Evolutionary conservation across 805 yeast species (phyloP).

Genomic region (Candida xiaguanensis): DNA sequence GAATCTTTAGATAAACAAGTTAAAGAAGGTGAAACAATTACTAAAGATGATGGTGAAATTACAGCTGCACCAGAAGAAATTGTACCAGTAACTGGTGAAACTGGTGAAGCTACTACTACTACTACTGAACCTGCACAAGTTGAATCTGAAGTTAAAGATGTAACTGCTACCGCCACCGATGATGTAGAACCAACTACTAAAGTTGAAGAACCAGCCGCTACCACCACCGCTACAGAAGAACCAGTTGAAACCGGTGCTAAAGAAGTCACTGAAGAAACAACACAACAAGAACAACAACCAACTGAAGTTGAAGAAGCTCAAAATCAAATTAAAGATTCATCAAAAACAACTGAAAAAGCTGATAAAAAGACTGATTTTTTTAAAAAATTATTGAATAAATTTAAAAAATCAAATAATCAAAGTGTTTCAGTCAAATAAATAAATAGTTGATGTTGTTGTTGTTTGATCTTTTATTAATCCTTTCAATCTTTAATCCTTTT

Average conservation of each 20-base stretch:
- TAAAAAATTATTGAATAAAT: slow-evolving; percentile 33
- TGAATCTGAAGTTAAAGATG: slow-evolving; percentile 6
- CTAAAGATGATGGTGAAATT: slow-evolving; percentile 9
- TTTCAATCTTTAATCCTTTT: too few species aligned
- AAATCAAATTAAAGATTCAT: slow-evolving; percentile 24
- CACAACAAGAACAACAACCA: slow-evolving; percentile 9
- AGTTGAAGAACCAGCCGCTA: slow-evolving; percentile 10
- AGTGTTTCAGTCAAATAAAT: background rate
- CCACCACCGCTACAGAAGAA: slow-evolving; percentile 10
- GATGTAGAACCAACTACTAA: slow-evolving; percentile 7
- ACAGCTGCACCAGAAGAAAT: slow-evolving; percentile 10
- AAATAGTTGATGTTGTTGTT: too few species aligned
- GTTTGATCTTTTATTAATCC: too few species aligned
- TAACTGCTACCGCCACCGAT: slow-evolving; percentile 12
- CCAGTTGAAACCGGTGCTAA: background rate
- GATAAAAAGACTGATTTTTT: slow-evolving; percentile 36
- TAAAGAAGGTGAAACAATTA: slow-evolving; percentile 9
- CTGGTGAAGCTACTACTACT: slow-evolving; percentile 8
- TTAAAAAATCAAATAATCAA: slow-evolving; percentile 23
- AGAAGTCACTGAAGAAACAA: slow-evolving; percentile 7
- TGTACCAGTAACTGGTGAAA: slow-evolving; percentile 10
- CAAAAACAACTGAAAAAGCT: slow-evolving; percentile 27
- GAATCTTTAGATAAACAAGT: slow-evolving; percentile 16
- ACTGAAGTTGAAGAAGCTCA: slow-evolving; percentile 22
- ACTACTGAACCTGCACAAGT: slow-evolving; percentile 9